phyloP scores from a whole-genome alignment of 2,329 filamentous ascomycete species.

The Clarireedia hainanense region DNA sequence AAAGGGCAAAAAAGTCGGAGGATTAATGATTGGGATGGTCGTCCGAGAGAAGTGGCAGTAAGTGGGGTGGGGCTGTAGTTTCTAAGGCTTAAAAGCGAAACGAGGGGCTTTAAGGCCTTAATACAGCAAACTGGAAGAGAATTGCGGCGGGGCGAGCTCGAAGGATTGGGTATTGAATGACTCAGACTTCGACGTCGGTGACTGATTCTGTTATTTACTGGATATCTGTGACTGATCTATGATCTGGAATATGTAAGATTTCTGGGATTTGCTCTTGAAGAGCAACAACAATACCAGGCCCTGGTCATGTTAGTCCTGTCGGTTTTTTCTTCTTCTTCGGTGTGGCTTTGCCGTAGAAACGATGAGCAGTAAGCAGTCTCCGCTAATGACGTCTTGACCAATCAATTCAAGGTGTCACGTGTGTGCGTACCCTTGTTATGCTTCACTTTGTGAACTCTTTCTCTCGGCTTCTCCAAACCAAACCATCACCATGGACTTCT shows the following conservation, averaged over 20 bases:
- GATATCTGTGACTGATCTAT: no score
- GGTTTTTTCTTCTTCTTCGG: neutral
- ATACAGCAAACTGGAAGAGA: neutral
- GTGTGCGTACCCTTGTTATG: neutral
- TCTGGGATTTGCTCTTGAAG: no score
- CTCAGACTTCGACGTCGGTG: no score
- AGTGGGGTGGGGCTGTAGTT: constrained; percentile 2
- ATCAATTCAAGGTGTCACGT: neutral
- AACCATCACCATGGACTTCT: constrained; percentile 30
- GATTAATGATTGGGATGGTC: neutral
- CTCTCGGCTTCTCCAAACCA: neutral
- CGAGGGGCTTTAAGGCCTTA: neutral
- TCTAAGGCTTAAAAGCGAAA: neutral
- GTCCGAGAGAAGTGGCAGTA: neutral
- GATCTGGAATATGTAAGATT: no score
- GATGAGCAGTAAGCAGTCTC: neutral
- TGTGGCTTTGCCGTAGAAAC: neutral
- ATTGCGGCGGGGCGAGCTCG: neutral
- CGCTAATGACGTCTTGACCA: constrained; percentile 5
- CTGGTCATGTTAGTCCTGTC: no score
- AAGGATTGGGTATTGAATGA: neutral
- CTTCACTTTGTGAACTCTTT: no score
- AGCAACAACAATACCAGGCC: no score
- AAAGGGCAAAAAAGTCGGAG: neutral
- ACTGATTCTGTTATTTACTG: no score